Evolutionary conservation across 768 basidiomycete species (phyloP).

Genomic region (Hirschioporus abietinus): DNA sequence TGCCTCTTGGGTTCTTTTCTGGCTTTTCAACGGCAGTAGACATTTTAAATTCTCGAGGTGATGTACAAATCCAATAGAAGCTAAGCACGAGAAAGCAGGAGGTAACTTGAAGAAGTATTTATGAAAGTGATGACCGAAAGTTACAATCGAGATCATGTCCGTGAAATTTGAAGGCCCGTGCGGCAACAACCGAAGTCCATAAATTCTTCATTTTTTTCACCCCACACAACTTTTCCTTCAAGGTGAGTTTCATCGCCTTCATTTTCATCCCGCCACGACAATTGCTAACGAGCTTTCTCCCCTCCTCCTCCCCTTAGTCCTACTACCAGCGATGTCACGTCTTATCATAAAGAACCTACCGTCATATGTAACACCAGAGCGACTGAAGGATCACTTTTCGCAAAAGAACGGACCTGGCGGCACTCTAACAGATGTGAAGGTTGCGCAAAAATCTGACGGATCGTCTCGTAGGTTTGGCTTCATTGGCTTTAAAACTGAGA

Average conservation of each 20-base stretch:
- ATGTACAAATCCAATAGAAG: neutral
- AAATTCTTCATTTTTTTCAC: slow-evolving; percentile 5
- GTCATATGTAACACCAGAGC: slow-evolving; percentile 54
- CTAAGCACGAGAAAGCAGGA: neutral
- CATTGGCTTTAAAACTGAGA: slow-evolving; percentile 78
- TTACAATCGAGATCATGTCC: neutral
- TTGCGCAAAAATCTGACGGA: slow-evolving; percentile 72
- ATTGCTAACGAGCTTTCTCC: neutral
- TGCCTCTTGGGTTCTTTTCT: slow-evolving; percentile 83
- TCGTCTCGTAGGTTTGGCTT: slow-evolving; percentile 88
- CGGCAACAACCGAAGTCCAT: neutral
- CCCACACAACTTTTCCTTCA: neutral
- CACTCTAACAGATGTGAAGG: slow-evolving; percentile 80
- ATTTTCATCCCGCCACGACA: neutral
- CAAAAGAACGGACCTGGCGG: slow-evolving; percentile 55
- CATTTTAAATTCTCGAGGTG: neutral
- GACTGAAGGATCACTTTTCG: slow-evolving; percentile 65
- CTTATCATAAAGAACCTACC: slow-evolving; percentile 83
- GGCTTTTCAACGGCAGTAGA: neutral
- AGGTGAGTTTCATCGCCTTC: slow-evolving; percentile 1
- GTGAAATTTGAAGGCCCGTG: slow-evolving; percentile 1
- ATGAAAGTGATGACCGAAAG: neutral
- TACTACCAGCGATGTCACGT: slow-evolving; percentile 55
- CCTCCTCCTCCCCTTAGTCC: neutral
- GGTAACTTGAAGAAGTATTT: too few relatives aligned